Percentiles rank a stretch among this genome's conserved stretches.
Conservation (phyloP, 768 basidiomycete species). For the Chiua virens region DNA sequence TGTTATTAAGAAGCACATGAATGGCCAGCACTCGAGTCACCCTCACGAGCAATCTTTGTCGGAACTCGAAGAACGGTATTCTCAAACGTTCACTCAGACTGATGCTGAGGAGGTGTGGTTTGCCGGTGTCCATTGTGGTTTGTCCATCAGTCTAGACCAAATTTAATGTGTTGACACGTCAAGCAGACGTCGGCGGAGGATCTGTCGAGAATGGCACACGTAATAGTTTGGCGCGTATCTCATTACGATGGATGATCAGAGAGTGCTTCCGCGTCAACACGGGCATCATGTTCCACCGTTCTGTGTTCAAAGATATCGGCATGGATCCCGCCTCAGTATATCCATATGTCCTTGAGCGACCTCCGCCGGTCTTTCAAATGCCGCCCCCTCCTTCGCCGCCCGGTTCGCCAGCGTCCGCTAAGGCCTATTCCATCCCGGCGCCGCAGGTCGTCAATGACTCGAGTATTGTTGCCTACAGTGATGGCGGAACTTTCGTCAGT, state of each 20-base stretch:
- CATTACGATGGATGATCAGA: constrained; percentile 78
- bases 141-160: constrained; percentile 11
- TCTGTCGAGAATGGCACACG: constrained; percentile 55
- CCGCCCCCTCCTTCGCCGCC: constrained; percentile 12
- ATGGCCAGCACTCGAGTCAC: constrained; percentile 3
- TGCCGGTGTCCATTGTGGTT: constrained; percentile 70
- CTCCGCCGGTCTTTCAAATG: constrained; percentile 36
- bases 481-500: constrained; percentile 26
- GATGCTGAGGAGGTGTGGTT: constrained; percentile 83
- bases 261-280: constrained; percentile 56
- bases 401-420: constrained; percentile 10
- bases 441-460: constrained; percentile 18
- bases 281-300: constrained; percentile 58
- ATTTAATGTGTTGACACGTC: background rate
- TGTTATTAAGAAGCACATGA: background rate
- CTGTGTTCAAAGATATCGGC: constrained; percentile 42
- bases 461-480: constrained; percentile 16
- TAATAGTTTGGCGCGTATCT: constrained; percentile 65
- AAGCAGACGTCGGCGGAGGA: constrained; percentile 74
- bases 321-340: constrained; percentile 49
- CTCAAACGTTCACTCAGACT: constrained; percentile 40
- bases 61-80: constrained; percentile 44
- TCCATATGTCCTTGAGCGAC: constrained; percentile 42
- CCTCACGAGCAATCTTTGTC: constrained; percentile 10
- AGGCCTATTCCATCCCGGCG: constrained; percentile 6